phyloP scores from a whole-genome alignment of 257 asterid species.

The Solanum sejunctum region DNA sequence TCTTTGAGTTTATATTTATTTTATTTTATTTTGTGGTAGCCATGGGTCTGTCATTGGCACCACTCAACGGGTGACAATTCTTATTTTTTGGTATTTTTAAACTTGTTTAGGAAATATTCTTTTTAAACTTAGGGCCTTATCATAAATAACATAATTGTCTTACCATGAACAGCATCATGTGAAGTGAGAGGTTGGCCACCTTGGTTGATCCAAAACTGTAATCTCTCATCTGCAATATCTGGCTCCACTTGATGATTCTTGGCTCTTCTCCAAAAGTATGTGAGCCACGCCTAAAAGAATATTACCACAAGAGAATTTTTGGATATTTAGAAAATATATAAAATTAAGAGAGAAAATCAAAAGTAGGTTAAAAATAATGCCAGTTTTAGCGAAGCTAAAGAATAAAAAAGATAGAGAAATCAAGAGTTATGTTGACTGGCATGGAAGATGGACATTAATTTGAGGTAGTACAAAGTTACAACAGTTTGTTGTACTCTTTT shows the following conservation, averaged over 20 bases:
- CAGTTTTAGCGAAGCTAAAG: not conserved
- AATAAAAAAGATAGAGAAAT: not conserved
- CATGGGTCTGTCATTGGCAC: no score
- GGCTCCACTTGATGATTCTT: constrained; percentile 51
- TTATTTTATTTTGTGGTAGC: no score
- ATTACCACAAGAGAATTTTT: not conserved
- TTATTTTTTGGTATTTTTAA: not conserved
- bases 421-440: no score
- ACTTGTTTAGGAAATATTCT: not conserved
- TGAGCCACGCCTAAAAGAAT: constrained; percentile 60
- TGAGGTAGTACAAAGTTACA: no score
- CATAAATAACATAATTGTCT: not conserved
- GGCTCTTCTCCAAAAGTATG: constrained; percentile 81
- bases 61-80: not conserved
- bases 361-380: not conserved
- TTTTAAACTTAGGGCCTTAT: not conserved
- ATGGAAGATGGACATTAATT: no score
- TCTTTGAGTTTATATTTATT: no score
- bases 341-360: not conserved
- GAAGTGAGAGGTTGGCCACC: constrained; percentile 35
- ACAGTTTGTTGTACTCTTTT: no score
- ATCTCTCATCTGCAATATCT: constrained; percentile 74
- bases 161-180: constrained; percentile 82
- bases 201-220: constrained; percentile 68
- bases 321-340: not conserved